Conservation (phyloP, 345 rosid species). For the Litchi chinensis region DNA sequence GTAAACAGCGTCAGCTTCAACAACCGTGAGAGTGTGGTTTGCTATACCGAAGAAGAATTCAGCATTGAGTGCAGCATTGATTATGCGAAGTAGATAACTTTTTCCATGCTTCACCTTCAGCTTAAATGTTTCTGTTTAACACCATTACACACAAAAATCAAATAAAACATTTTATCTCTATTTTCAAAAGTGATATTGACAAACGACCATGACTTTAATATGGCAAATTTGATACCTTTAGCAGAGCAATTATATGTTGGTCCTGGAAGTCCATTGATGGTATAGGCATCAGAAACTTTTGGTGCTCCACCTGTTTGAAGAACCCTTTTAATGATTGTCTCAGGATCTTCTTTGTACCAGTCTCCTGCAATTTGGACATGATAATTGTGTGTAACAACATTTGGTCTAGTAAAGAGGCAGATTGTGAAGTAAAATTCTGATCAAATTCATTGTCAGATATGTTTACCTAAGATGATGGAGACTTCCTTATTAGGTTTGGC, state of each 20-base stretch:
- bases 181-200: neutral
- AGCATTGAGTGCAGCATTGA: too few species aligned
- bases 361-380: slow-evolving; percentile 48
- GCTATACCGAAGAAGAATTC: too few species aligned
- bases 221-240: slow-evolving; percentile 39
- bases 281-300: slow-evolving; percentile 55
- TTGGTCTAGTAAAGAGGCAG: too few species aligned
- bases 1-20: slow-evolving; percentile 43
- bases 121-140: slow-evolving; percentile 38
- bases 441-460: neutral
- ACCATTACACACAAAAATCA: slow-evolving; percentile 3
- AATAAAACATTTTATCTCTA: neutral
- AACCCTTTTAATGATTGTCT: slow-evolving; percentile 64
- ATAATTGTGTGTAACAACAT: too few species aligned
- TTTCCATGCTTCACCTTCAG: slow-evolving; percentile 19
- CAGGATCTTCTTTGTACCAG: slow-evolving; percentile 73
- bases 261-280: slow-evolving; percentile 58
- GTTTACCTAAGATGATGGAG: neutral
- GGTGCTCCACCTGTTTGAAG: slow-evolving; percentile 73
- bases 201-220: neutral
- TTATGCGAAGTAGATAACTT: too few species aligned
- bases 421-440: too few species aligned
- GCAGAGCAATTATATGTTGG: slow-evolving; percentile 76
- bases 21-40: too few species aligned
- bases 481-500: too few species aligned